Conservation (phyloP, 2,329 filamentous ascomycete species). For the Pseudogymnoascus sp. region DNA sequence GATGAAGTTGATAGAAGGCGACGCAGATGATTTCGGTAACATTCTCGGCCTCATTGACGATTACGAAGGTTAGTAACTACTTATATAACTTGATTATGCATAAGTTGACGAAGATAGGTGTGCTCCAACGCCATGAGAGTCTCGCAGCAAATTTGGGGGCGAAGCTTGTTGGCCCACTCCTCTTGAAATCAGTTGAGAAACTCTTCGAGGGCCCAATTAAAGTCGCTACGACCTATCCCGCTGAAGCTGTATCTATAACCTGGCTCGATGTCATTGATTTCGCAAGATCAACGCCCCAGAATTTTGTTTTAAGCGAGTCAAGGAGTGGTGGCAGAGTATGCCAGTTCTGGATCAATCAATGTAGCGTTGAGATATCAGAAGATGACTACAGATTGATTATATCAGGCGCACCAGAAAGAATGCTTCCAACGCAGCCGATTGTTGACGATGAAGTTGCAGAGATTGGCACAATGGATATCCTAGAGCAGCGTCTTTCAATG, state of each 20-base stretch:
- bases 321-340: slow-evolving; percentile 64
- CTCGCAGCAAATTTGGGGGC: slow-evolving; percentile 79
- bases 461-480: slow-evolving; percentile 70
- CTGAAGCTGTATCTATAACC: slow-evolving; percentile 54
- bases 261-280: slow-evolving; percentile 86
- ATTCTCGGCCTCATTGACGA: slow-evolving; percentile 65
- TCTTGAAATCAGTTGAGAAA: slow-evolving; percentile 78
- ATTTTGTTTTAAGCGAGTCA: slow-evolving; percentile 64
- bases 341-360: slow-evolving; percentile 73
- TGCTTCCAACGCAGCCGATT: slow-evolving; percentile 72
- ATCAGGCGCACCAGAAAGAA: slow-evolving; percentile 72
- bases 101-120: slow-evolving; percentile 39
- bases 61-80: slow-evolving; percentile 54
- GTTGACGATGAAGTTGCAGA: slow-evolving; percentile 83
- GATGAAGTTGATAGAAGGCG: slow-evolving; percentile 44
- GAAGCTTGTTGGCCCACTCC: slow-evolving; percentile 69
- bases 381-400: slow-evolving; percentile 81
- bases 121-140: slow-evolving; percentile 77
- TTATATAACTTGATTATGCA: neutral
- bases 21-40: slow-evolving; percentile 60
- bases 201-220: slow-evolving; percentile 74
- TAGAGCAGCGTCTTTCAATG: slow-evolving; percentile 68
- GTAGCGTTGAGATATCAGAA: slow-evolving; percentile 75
- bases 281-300: slow-evolving; percentile 68
- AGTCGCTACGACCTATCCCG: slow-evolving; percentile 36